Percentiles rank a stretch among this genome's conserved stretches.
These are phyloP conservation scores for Chaetomium sp. DNA, from an alignment of 2,329 filamentous ascomycete species.

Conservation along the genomic window DNA sequence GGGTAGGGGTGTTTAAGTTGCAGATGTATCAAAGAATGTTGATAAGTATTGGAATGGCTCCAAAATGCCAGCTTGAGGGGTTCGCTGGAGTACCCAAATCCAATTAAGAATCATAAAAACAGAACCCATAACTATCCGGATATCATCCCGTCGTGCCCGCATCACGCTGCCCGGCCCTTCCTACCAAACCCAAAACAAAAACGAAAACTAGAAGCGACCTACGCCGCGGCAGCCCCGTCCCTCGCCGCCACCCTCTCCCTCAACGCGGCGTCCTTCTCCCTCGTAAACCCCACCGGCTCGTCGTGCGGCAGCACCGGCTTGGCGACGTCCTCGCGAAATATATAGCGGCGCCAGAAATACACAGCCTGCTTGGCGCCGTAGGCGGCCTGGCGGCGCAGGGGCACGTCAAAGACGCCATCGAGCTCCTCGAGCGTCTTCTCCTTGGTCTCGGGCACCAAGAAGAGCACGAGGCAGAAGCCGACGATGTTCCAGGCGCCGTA, in stretches of 20 bases:
- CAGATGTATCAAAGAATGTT: background rate
- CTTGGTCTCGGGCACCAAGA: conserved; percentile 47
- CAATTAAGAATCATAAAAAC: background rate
- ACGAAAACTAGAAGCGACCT: background rate
- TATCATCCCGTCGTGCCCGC: background rate
- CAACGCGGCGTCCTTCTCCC: conserved; percentile 20
- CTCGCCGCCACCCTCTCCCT: conserved; percentile 13
- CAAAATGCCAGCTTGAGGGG: background rate
- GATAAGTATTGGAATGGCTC: background rate
- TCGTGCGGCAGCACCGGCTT: conserved; percentile 26
- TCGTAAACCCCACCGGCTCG: conserved; percentile 10
- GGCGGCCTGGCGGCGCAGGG: conserved; percentile 31
- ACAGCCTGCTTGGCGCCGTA: conserved; percentile 31
- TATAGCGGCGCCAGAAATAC: conserved; percentile 26
- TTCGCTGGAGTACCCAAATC: background rate
- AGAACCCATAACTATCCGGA: background rate
- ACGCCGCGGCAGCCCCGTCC: conserved; percentile 11
- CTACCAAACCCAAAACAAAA: background rate
- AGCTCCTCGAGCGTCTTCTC: conserved; percentile 45
- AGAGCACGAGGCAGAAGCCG: conserved; percentile 47
- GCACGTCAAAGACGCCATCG: conserved; percentile 42
- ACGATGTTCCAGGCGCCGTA: conserved; percentile 53
- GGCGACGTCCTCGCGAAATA: conserved; percentile 18
- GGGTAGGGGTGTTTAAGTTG: background rate
- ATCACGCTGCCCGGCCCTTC: background rate